Conservation (phyloP, 805 yeast species). For the Saturnispora zaruensis region DNA sequence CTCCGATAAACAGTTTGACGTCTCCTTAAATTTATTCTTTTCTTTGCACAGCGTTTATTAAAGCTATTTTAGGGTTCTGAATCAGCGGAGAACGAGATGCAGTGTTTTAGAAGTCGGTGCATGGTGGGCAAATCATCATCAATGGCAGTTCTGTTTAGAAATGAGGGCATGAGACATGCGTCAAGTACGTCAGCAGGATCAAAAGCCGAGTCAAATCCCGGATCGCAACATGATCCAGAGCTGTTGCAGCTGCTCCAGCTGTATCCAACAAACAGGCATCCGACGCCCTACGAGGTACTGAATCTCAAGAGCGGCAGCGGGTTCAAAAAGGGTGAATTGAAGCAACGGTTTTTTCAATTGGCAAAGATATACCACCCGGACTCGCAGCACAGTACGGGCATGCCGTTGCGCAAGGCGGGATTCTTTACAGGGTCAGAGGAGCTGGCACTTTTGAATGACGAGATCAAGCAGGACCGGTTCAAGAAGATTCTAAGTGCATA, state of each 20-base stretch:
- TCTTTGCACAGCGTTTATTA: too few species aligned
- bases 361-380: slow-evolving; percentile 87
- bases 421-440: background rate
- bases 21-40: too few species aligned
- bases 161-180: background rate
- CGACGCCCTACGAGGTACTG: slow-evolving; percentile 69
- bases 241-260: slow-evolving; percentile 19
- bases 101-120: background rate
- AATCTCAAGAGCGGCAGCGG: slow-evolving; percentile 29
- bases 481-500: slow-evolving; percentile 50
- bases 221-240: slow-evolving; percentile 15
- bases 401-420: slow-evolving; percentile 10
- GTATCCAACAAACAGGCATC: slow-evolving; percentile 41
- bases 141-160: background rate
- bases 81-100: background rate
- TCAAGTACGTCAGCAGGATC: background rate
- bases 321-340: slow-evolving; percentile 34
- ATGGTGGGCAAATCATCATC: background rate
- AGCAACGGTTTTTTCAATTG: slow-evolving; percentile 44
- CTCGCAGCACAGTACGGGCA: slow-evolving; percentile 21
- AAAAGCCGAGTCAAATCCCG: slow-evolving; percentile 6
- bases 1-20: background rate
- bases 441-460: slow-evolving; percentile 12
- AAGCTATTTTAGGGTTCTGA: too few species aligned
- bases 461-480: slow-evolving; percentile 39